Evolutionary conservation across 805 yeast species (phyloP).

Genomic region (Saturnispora besseyi): DNA sequence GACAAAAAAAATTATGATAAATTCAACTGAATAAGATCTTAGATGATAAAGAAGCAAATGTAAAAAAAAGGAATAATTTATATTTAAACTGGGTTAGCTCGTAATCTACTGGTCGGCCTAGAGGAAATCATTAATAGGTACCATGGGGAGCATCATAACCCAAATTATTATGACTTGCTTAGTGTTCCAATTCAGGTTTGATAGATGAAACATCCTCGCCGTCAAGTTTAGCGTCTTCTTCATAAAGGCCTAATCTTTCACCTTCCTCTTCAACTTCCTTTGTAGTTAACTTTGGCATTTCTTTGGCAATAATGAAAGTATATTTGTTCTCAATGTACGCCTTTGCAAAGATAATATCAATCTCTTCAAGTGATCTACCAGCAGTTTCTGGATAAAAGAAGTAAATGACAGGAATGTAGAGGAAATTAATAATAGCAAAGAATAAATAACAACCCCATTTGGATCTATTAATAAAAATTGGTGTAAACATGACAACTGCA

Average conservation of each 20-base stretch:
- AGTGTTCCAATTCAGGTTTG: slow-evolving; percentile 6
- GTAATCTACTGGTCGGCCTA: neutral
- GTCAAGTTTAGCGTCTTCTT: slow-evolving; percentile 14
- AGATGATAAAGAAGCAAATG: too few species aligned
- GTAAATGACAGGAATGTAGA: slow-evolving; percentile 53
- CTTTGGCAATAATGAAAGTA: slow-evolving; percentile 56
- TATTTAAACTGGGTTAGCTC: too few species aligned
- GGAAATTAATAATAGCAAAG: slow-evolving; percentile 55
- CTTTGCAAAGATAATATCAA: slow-evolving; percentile 62
- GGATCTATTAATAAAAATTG: slow-evolving; percentile 41
- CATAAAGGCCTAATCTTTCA: slow-evolving; percentile 42
- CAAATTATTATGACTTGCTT: neutral
- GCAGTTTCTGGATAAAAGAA: slow-evolving; percentile 72
- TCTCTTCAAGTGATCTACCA: slow-evolving; percentile 66
- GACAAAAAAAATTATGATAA: too few species aligned
- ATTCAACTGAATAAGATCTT: too few species aligned
- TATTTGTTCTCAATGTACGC: slow-evolving; percentile 45
- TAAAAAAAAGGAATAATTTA: too few species aligned
- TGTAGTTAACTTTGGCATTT: slow-evolving; percentile 49
- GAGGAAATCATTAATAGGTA: neutral
- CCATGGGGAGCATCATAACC: slow-evolving; percentile 8
- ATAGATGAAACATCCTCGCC: neutral
- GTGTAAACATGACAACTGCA: slow-evolving; percentile 62
- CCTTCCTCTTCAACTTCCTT: slow-evolving; percentile 56
- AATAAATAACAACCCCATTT: slow-evolving; percentile 62